Conservation (phyloP, 2,329 filamentous ascomycete species). For the Graphilbum ipis-grandicollis region DNA sequence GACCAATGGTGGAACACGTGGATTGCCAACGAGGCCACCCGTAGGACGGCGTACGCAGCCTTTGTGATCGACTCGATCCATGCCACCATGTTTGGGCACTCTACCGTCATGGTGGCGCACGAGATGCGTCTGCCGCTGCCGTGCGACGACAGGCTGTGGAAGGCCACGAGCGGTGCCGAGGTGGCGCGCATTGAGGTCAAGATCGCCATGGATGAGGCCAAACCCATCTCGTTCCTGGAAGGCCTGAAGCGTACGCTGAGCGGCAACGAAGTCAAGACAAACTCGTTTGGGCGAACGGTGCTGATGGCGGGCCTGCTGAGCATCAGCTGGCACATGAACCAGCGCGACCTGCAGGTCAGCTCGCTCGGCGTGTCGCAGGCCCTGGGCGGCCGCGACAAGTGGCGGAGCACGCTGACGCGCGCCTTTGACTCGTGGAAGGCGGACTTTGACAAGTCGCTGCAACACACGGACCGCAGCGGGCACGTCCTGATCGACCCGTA, state of each 20-base stretch:
- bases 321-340: slow-evolving; percentile 95
- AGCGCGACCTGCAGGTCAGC: slow-evolving; percentile 82
- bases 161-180: slow-evolving; percentile 72
- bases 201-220: slow-evolving; percentile 63
- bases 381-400: slow-evolving; percentile 76
- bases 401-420: slow-evolving; percentile 67
- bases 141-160: slow-evolving; percentile 87
- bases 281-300: slow-evolving; percentile 82
- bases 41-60: slow-evolving; percentile 78
- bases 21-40: slow-evolving; percentile 86
- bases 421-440: slow-evolving; percentile 90
- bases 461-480: slow-evolving; percentile 28
- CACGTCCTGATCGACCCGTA: slow-evolving; percentile 31
- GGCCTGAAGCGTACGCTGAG: slow-evolving; percentile 80
- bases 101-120: slow-evolving; percentile 90
- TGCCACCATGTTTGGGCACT: slow-evolving; percentile 95
- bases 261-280: slow-evolving; percentile 71
- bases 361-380: slow-evolving; percentile 58
- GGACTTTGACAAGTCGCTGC: slow-evolving; percentile 72
- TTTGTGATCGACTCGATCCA: slow-evolving; percentile 94
- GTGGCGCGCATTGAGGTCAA: slow-evolving; percentile 71
- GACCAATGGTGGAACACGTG: slow-evolving; percentile 93
- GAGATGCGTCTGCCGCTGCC: slow-evolving; percentile 84
- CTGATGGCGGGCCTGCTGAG: slow-evolving; percentile 88
- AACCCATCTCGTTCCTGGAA: slow-evolving; percentile 75